Evolutionary conservation across 352 stramenopile genomes (phyloP).

Genomic region (Phytophthora cactorum): DNA sequence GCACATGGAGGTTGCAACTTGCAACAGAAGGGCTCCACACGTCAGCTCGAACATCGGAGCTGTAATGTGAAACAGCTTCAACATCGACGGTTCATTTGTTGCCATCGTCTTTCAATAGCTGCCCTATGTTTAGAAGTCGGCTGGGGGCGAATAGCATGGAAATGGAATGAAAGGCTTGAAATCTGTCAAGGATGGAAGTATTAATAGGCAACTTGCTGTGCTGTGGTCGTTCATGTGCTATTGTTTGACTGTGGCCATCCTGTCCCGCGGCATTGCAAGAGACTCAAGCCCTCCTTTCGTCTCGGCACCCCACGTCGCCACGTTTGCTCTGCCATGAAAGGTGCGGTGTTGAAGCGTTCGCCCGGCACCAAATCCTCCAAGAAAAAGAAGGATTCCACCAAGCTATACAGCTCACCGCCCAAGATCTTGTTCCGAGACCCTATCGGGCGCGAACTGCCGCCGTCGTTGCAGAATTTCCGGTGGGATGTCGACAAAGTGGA

Average conservation of each 20-base stretch:
- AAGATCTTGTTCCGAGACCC: conserved; percentile 73
- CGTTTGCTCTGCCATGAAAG: conserved; percentile 41
- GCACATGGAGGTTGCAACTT: no score
- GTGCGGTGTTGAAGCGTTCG: conserved; percentile 45
- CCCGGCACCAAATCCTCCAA: conserved; percentile 15
- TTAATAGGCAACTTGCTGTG: conserved; percentile 21
- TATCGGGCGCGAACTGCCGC: conserved; percentile 59
- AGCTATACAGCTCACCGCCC: conserved; percentile 51
- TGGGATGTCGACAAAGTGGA: conserved; percentile 85
- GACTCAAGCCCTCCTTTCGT: conserved; percentile 3
- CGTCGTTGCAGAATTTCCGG: conserved; percentile 73
- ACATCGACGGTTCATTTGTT: background rate
- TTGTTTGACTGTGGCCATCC: conserved; percentile 22
- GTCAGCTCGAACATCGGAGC: no score
- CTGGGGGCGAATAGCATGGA: background rate
- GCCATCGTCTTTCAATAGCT: no score
- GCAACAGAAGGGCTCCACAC: no score
- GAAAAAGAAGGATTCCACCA: conserved; percentile 43
- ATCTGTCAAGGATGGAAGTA: conserved; percentile 4
- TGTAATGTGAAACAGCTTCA: no score
- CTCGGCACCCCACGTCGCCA: conserved; percentile 1
- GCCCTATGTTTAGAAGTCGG: background rate
- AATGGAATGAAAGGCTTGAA: conserved; percentile 5
- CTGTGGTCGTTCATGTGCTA: conserved; percentile 6
- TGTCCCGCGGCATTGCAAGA: conserved; percentile 14